Conservation (phyloP, 176 grass and related monocot genomes). For the Areca catechu region DNA sequence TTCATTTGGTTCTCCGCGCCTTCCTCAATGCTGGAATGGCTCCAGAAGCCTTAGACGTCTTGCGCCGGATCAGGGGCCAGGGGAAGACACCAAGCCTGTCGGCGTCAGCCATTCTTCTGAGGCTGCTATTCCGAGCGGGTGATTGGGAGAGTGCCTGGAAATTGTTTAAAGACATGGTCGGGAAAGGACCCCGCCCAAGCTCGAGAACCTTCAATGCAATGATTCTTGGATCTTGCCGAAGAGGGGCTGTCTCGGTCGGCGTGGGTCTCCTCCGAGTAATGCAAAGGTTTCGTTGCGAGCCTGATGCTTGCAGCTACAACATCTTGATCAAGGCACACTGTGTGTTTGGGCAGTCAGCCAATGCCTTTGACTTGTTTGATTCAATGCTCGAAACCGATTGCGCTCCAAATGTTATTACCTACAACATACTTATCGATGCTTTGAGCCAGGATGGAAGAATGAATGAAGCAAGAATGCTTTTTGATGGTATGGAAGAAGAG, state of each 20-base stretch:
- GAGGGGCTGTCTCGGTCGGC: slow-evolving; percentile 29
- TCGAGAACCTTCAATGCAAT: slow-evolving; percentile 56
- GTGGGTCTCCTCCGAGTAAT: slow-evolving; percentile 44
- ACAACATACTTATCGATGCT: slow-evolving; percentile 63
- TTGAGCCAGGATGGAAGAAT: slow-evolving; percentile 53
- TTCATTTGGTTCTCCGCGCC: slow-evolving; percentile 52
- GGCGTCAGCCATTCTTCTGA: slow-evolving; percentile 39
- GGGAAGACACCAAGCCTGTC: slow-evolving; percentile 37
- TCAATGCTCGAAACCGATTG: slow-evolving; percentile 34
- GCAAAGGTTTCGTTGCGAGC: slow-evolving; percentile 37
- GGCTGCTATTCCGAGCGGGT: slow-evolving; percentile 38
- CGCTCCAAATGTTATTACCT: slow-evolving; percentile 43
- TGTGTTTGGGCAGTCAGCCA: slow-evolving; percentile 29
- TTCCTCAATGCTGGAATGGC: slow-evolving; percentile 58
- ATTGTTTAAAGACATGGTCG: slow-evolving; percentile 73
- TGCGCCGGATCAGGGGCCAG: slow-evolving; percentile 22
- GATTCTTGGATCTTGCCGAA: slow-evolving; percentile 71
- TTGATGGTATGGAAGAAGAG: slow-evolving; percentile 42
- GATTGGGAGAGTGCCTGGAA: slow-evolving; percentile 59
- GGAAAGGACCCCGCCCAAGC: slow-evolving; percentile 39
- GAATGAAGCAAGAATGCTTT: slow-evolving; percentile 52
- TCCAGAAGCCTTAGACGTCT: slow-evolving; percentile 37
- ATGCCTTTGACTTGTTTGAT: slow-evolving; percentile 71
- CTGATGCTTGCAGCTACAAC: slow-evolving; percentile 58
- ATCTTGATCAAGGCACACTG: slow-evolving; percentile 81